phyloP scores from a whole-genome alignment of 208 protist genomes.

The Leptomonas pyrrhocoris region DNA sequence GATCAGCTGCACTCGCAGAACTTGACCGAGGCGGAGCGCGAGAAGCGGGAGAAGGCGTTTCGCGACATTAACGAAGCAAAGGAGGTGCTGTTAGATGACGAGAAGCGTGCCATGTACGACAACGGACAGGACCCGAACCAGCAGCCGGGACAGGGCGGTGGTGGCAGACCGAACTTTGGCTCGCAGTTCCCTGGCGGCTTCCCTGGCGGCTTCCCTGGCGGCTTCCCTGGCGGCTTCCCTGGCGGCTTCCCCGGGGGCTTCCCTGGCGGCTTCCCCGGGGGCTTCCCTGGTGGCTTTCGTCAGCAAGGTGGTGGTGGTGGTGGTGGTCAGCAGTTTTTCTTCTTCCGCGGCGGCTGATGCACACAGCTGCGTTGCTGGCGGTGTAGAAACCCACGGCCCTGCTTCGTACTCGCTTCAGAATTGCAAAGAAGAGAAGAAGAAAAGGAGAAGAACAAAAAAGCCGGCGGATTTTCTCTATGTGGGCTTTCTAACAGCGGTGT shows the following conservation, averaged over 20 bases:
- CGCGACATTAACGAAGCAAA: constrained; percentile 93
- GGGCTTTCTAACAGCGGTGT: too few relatives aligned
- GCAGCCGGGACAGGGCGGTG: constrained; percentile 46
- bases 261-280: too few relatives aligned
- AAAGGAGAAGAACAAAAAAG: neutral
- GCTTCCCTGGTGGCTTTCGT: constrained; percentile 30
- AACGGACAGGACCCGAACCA: constrained; percentile 88
- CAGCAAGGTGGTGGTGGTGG: constrained; percentile 31
- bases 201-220: constrained; percentile 29
- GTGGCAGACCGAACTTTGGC: constrained; percentile 65
- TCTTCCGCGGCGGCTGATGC: constrained; percentile 25
- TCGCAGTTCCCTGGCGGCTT: constrained; percentile 47
- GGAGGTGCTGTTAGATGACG: constrained; percentile 87
- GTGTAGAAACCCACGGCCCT: too few relatives aligned
- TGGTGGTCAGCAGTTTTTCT: constrained; percentile 61
- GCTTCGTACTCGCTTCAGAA: too few relatives aligned
- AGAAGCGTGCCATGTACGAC: constrained; percentile 89
- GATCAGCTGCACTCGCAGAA: constrained; percentile 87
- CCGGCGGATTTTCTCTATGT: too few relatives aligned
- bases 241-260: constrained; percentile 38
- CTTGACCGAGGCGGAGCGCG: constrained; percentile 62
- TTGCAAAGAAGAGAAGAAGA: neutral
- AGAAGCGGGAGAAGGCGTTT: constrained; percentile 76
- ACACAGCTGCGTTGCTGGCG: neutral
- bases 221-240: constrained; percentile 33